phyloP scores from a whole-genome alignment of 257 asterid genomes.

The Solanum bukasovii region DNA sequence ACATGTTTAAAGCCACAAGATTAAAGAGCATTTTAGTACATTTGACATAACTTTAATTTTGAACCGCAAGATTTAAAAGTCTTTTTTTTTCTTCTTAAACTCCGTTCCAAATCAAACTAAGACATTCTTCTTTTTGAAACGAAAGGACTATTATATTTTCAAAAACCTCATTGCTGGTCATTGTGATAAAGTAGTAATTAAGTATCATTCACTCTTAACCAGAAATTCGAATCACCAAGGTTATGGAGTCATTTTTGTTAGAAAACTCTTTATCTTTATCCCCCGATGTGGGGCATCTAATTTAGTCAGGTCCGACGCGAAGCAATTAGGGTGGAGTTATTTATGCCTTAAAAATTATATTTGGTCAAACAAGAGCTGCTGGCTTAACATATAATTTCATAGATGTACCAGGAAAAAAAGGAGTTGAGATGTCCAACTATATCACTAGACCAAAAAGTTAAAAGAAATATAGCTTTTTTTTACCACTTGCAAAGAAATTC shows the following conservation, averaged over 20 bases:
- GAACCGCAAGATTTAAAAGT: too few species aligned
- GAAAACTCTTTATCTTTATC: too few species aligned
- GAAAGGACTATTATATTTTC: too few species aligned
- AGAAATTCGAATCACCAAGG: background rate
- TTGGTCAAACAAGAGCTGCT: background rate
- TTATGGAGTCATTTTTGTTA: background rate
- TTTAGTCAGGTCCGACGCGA: background rate
- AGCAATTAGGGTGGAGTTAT: background rate
- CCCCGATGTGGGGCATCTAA: background rate
- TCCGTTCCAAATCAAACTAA: too few species aligned
- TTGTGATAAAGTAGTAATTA: too few species aligned
- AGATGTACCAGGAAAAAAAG: background rate
- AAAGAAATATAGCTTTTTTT: too few species aligned
- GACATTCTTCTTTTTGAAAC: too few species aligned
- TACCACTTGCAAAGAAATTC: background rate
- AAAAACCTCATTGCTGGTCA: background rate
- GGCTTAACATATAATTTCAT: background rate
- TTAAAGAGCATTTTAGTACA: too few species aligned
- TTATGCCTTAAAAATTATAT: background rate
- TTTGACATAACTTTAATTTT: too few species aligned
- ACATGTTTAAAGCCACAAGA: too few species aligned
- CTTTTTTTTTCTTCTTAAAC: too few species aligned
- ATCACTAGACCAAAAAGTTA: too few species aligned
- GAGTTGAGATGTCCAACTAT: background rate
- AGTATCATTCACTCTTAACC: background rate